Evolutionary conservation across 2,329 filamentous ascomycete species (phyloP).

Genomic region (Phialemoniopsis sp.): DNA sequence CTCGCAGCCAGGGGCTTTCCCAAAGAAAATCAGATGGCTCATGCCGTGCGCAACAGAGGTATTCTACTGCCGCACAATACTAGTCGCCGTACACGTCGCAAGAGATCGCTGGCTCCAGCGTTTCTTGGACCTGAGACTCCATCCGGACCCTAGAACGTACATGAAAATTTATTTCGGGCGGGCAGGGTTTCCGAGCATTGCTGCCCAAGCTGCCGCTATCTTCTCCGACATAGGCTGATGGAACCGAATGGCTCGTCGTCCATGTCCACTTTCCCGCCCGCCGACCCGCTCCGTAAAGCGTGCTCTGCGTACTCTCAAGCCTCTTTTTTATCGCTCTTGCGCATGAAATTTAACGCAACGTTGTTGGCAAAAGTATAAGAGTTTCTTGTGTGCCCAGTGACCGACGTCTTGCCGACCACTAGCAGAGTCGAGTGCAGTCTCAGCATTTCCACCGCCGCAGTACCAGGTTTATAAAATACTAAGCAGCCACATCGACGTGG

Average conservation of each 20-base stretch:
- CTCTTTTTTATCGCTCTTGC: constrained; percentile 1
- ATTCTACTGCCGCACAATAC: too few relatives aligned
- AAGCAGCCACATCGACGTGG: too few relatives aligned
- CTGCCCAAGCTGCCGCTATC: constrained; percentile 33
- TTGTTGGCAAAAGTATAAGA: constrained; percentile 3
- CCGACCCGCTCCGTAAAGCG: constrained; percentile 8
- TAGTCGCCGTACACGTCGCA: not conserved
- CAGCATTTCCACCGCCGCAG: too few relatives aligned
- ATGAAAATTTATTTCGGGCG: constrained; percentile 16
- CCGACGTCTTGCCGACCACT: too few relatives aligned
- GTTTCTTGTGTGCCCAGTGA: too few relatives aligned
- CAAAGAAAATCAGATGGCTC: too few relatives aligned
- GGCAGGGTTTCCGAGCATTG: constrained; percentile 32
- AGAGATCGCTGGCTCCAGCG: too few relatives aligned
- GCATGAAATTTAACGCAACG: constrained; percentile 1
- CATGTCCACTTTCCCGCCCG: constrained; percentile 14
- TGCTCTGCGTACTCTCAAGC: not conserved
- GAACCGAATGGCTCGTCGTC: constrained; percentile 7
- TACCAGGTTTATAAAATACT: too few relatives aligned
- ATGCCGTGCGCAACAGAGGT: too few relatives aligned
- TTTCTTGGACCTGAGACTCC: not conserved
- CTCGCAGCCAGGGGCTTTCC: too few relatives aligned
- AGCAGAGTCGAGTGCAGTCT: too few relatives aligned
- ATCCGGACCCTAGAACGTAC: not conserved
- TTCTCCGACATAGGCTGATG: constrained; percentile 28